Evolutionary conservation across 2,329 filamentous ascomycete species (phyloP).

Genomic region (Allantophomopsis lycopodina): DNA sequence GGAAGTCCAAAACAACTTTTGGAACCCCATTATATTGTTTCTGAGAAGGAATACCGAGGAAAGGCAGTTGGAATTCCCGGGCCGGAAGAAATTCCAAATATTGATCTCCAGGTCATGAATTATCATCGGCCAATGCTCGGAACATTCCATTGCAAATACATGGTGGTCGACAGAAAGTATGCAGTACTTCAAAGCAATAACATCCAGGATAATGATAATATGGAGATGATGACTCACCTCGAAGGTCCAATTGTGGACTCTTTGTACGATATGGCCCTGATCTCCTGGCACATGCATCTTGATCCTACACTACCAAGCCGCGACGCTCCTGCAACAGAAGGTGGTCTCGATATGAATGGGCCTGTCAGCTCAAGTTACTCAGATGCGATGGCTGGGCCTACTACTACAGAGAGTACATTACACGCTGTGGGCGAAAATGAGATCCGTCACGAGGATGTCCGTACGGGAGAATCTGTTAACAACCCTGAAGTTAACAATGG

Average conservation of each 20-base stretch:
- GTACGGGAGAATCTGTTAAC: background rate
- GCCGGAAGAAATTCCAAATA: slow-evolving; percentile 51
- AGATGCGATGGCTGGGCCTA: slow-evolving; percentile 1
- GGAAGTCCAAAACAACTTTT: slow-evolving; percentile 49
- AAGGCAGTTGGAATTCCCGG: slow-evolving; percentile 45
- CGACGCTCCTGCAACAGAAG: slow-evolving; percentile 30
- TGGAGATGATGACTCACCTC: slow-evolving; percentile 69
- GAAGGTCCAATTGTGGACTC: slow-evolving; percentile 67
- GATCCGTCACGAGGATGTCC: slow-evolving; percentile 7
- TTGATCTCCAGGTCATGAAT: slow-evolving; percentile 62
- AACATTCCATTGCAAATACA: slow-evolving; percentile 68
- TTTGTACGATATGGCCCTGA: slow-evolving; percentile 59
- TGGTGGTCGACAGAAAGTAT: slow-evolving; percentile 60
- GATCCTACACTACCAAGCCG: slow-evolving; percentile 44
- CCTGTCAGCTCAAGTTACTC: no score
- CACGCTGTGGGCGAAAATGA: slow-evolving; percentile 11
- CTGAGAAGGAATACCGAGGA: slow-evolving; percentile 41
- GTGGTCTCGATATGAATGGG: slow-evolving; percentile 8
- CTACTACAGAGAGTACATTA: background rate
- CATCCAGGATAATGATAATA: slow-evolving; percentile 64
- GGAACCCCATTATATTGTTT: slow-evolving; percentile 50
- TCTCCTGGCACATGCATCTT: slow-evolving; percentile 56
- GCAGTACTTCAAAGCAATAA: slow-evolving; percentile 67
- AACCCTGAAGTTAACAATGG: background rate
- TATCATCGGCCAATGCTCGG: slow-evolving; percentile 57